Evolutionary conservation across 805 yeast genomes (phyloP).

Genomic region (Saccharomycopsis oosterbeekiorum): DNA sequence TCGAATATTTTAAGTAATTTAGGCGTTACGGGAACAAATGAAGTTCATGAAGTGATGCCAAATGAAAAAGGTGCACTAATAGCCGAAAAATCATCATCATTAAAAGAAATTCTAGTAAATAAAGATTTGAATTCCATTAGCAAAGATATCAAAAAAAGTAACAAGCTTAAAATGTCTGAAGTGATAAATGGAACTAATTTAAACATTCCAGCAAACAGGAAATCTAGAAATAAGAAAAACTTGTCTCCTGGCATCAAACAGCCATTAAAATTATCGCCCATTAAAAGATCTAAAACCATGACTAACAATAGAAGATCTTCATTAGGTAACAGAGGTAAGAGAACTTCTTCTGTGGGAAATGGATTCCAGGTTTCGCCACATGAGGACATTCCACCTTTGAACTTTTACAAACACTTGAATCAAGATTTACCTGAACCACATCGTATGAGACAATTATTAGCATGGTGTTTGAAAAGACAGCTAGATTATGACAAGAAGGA

Average conservation of each 20-base stretch:
- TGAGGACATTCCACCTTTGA: constrained; percentile 41
- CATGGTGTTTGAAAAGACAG: constrained; percentile 56
- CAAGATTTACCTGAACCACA: constrained; percentile 59
- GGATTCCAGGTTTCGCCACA: constrained; percentile 65
- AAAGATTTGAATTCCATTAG: neutral
- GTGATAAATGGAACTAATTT: neutral
- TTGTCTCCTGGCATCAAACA: constrained; percentile 12
- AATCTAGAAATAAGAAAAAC: neutral
- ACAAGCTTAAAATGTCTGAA: neutral
- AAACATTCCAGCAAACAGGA: neutral
- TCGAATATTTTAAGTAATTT: neutral
- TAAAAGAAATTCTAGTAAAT: neutral
- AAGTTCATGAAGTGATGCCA: neutral
- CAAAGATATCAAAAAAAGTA: neutral
- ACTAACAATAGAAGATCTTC: constrained; percentile 38
- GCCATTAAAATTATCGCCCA: constrained; percentile 19
- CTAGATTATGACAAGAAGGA: constrained; percentile 24
- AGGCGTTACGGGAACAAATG: neutral
- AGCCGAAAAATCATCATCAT: neutral
- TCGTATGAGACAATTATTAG: constrained; percentile 55
- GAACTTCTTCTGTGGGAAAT: constrained; percentile 66
- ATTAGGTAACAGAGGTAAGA: constrained; percentile 51
- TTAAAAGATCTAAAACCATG: constrained; percentile 20
- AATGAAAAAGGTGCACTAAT: neutral
- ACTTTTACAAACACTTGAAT: constrained; percentile 56